Evolutionary conservation across 306 rosid species (phyloP), one percentile per base, ranked within the genome.

Genomic region (Cyamopsis tetragonoloba): DNA sequence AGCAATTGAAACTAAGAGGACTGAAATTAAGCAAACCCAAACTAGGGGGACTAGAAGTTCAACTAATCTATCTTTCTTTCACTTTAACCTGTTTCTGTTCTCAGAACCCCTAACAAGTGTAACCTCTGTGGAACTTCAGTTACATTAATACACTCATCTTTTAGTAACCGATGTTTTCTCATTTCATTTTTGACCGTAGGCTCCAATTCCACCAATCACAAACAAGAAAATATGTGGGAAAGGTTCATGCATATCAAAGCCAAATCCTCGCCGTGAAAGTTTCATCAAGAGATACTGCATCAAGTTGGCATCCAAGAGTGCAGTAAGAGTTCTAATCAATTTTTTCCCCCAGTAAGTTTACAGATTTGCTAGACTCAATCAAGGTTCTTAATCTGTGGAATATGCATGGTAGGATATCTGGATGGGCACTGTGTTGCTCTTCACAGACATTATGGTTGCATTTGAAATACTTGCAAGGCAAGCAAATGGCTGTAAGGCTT

Each of bases 391-490:
- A 70, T 48, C 24, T 50, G 35, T 51, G 54, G 63, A 68, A 61
- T 74, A 15, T 42, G 51, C 42, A n/a, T 77, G 39, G 39, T 77
- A 88, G 96, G 87, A 86, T 62, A 14, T 68, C 38, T 78, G 79
- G 86, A 84, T 82, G 88, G 96, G 89, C 26, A 88, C 88, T 31
- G 61, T 56, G 31, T 82, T 88, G 79, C 96, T 86, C 44, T 76
- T 76, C 62, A 72, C 62, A 37, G 96, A 88, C 82, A 63, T 88
- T 43, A 64, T 7, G 71, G 68, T 69, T 51, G 82, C 88, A 37
- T 3, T 56, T n/a, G 79, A 82, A 68, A 70, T 88, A 4, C 77
- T 86, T 11, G 6, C 71, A 9, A 82, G 70, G 74, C 80, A 75
- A 80, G 72, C 63, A 34, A 59, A 19, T 7, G 91, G 88, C 66